Evolutionary conservation across 2,329 filamentous ascomycete species (phyloP), one percentile per base, ranked within the genome.

Genomic region (Remersonia thermophila): DNA sequence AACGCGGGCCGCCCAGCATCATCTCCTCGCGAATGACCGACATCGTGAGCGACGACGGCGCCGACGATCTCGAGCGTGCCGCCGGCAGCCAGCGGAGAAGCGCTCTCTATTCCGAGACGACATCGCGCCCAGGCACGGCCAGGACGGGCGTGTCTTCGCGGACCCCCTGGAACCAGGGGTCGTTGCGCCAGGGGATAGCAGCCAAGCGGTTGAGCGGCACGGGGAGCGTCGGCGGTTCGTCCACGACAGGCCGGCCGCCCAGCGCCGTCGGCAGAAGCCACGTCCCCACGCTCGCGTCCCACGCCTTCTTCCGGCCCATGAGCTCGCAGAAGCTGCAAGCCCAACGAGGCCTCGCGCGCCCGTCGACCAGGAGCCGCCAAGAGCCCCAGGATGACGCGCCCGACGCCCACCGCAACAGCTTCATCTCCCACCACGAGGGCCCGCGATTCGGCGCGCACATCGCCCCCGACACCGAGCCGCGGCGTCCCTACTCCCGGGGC

Each of bases 241-340:
- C 56, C 13, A 41, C 45, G 23, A 68, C 56, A 54, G 75, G 59
- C 47, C 69, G 69, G 46, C 80, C 66, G 36, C 69, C 66, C 12
- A 89, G 79, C 46, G 69, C 83, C 29, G 68, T 80, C 31, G 86
- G 80, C 54, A 74, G 80, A 52, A 91, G 83, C 29, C 91, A 98
- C 65, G 86, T 93, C 14, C 87, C 91, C 1, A 86, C 82, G 2
- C 65, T 98, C 36, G 80, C 85, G 3, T 86, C 85, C 12, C 82
- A 89, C 52, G 89, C 84, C 36, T 96, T 98, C 63, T 94, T 93
- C 55, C 81, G 80, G 15, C 91, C 91, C 27, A 93, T 98, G 85
- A 96, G 87, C 61, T 93, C 89, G 16, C 86, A 94, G 56, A 81
- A 85, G 55, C 66, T 96, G 34, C 89, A 96, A 60, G 86, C 86